These are phyloP conservation scores for Xylaria grammica DNA, from an alignment of 495 filamentous ascomycete species.

Conservation along the genomic window DNA sequence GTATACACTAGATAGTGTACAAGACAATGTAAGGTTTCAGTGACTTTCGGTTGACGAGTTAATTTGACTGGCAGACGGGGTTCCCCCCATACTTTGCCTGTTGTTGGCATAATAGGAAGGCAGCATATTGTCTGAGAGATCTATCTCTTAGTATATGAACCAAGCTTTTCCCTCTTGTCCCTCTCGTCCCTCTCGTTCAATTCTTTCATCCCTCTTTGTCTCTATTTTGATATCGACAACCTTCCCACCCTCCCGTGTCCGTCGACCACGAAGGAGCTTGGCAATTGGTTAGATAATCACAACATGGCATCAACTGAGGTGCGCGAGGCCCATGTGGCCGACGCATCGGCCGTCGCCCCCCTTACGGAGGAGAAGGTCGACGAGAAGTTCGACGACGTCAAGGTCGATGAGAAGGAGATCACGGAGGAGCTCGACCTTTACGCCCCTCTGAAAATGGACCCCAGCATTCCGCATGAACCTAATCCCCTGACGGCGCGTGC, in stretches of 20 bases:
- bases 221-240: conserved; percentile 9
- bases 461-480: conserved; percentile 46
- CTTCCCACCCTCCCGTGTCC: background rate
- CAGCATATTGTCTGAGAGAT: background rate
- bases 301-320: conserved; percentile 33
- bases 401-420: conserved; percentile 30
- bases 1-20: too few relatives aligned
- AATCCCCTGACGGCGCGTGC: conserved; percentile 64
- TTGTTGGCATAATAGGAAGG: background rate
- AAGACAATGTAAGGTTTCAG: too few relatives aligned
- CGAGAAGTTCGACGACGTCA: conserved; percentile 25
- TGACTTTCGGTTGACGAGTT: too few relatives aligned
- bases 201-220: background rate
- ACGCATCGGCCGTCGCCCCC: conserved; percentile 21
- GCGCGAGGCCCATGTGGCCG: conserved; percentile 27
- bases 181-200: background rate
- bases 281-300: conserved; percentile 1
- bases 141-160: conserved; percentile 18
- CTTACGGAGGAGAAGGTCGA: conserved; percentile 22
- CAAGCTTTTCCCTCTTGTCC: conserved; percentile 3
- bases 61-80: background rate
- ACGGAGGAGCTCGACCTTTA: conserved; percentile 53
- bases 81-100: background rate
- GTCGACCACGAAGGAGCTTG: conserved; percentile 3
- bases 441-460: conserved; percentile 52